phyloP scores from a whole-genome alignment of 1,139 yeast genomes.

The Hemisphaericaspora subhashii region DNA sequence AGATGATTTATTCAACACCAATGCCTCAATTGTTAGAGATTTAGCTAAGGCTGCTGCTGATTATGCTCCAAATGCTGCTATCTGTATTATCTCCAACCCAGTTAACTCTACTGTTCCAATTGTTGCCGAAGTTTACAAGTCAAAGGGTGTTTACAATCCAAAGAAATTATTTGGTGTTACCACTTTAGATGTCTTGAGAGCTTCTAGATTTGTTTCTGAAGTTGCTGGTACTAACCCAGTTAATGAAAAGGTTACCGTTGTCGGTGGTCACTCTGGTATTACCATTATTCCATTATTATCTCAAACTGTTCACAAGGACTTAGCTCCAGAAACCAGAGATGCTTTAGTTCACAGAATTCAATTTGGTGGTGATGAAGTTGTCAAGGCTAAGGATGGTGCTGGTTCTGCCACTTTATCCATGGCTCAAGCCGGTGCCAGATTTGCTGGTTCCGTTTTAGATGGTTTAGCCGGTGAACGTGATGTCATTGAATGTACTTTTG shows the following conservation, averaged over 20 bases:
- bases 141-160: constrained; percentile 74
- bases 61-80: constrained; percentile 70
- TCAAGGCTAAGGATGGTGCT: constrained; percentile 89
- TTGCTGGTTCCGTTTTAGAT: constrained; percentile 61
- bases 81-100: constrained; percentile 87
- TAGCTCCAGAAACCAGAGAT: constrained; percentile 58
- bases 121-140: constrained; percentile 81
- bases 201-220: constrained; percentile 75
- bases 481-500: constrained; percentile 52
- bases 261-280: constrained; percentile 97
- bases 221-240: constrained; percentile 56
- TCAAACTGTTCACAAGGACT: constrained; percentile 51
- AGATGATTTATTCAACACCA: constrained; percentile 91
- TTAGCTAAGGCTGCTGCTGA: constrained; percentile 79
- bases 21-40: constrained; percentile 85
- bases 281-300: constrained; percentile 90
- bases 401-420: constrained; percentile 95
- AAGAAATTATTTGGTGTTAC: constrained; percentile 89
- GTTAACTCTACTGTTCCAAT: constrained; percentile 95
- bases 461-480: constrained; percentile 53
- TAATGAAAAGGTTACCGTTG: constrained; percentile 71
- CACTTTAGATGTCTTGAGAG: constrained; percentile 85
- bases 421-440: constrained; percentile 94
- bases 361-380: constrained; percentile 97
- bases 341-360: constrained; percentile 84